Percentiles rank a stretch among this genome's conserved stretches.
phyloP scores from a whole-genome alignment of 805 yeast genomes.

The Yarrowia sp. region DNA sequence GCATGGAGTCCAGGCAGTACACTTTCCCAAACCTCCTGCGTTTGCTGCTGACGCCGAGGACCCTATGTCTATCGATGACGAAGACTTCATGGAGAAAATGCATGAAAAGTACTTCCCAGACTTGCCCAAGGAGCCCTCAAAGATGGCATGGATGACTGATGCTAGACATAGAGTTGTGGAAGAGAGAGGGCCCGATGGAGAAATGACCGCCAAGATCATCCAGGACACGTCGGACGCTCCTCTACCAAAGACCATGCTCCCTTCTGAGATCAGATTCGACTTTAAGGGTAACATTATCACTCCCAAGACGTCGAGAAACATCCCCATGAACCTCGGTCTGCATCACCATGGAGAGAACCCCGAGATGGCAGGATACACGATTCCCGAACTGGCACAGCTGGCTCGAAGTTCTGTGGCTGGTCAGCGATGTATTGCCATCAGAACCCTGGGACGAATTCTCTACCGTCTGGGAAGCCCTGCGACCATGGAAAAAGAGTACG shows the following conservation, averaged over 20 bases:
- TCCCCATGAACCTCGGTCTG: conserved; percentile 70
- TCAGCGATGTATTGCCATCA: conserved; percentile 86
- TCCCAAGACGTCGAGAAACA: conserved; percentile 57
- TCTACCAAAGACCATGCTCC: conserved; percentile 16
- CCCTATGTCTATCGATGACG: conserved; percentile 57
- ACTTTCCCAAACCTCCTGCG: conserved; percentile 17
- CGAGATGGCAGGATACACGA: conserved; percentile 88
- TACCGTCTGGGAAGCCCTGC: conserved; percentile 70
- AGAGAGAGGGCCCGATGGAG: conserved; percentile 45
- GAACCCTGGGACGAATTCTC: conserved; percentile 84
- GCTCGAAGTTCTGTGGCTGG: conserved; percentile 80
- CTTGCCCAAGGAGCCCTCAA: conserved; percentile 79
- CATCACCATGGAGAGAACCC: conserved; percentile 94
- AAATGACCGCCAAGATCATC: conserved; percentile 27
- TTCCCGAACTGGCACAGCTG: conserved; percentile 79
- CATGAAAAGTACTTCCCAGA: conserved; percentile 81
- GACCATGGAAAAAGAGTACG: conserved; percentile 48
- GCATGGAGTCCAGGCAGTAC: not conserved
- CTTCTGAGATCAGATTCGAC: conserved; percentile 77
- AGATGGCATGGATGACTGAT: conserved; percentile 91
- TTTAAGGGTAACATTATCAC: conserved; percentile 80
- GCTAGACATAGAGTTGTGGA: conserved; percentile 50
- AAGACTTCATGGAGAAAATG: conserved; percentile 64
- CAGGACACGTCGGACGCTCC: conserved; percentile 33
- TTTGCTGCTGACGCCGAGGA: conserved; percentile 21